Percentiles rank a stretch among this genome's conserved stretches.
Conservation (phyloP, 441 rosid species). For the Hura crepitans region DNA sequence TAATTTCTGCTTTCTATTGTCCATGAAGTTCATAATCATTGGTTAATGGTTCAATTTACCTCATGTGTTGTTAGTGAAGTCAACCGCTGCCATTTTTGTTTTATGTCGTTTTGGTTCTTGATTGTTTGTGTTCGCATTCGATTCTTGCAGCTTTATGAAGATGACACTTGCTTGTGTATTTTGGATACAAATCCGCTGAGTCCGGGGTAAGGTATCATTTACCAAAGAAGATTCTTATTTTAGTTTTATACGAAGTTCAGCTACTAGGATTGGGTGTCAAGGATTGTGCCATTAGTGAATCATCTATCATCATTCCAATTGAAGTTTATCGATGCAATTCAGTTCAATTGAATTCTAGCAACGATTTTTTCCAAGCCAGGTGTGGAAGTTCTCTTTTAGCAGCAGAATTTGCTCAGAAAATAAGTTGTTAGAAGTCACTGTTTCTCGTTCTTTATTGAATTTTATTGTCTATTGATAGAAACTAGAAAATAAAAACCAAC, state of each 20-base stretch:
- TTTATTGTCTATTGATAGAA: background rate
- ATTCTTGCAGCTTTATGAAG: slow-evolving; percentile 74
- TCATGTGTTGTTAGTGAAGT: too few species aligned
- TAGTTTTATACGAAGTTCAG: background rate
- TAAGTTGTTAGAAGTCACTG: too few species aligned
- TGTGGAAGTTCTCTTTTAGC: background rate
- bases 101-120: background rate
- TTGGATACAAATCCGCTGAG: slow-evolving; percentile 69
- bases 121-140: background rate
- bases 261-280: background rate
- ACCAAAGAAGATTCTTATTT: background rate
- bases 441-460: background rate
- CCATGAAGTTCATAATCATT: background rate
- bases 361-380: background rate
- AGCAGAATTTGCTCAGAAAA: background rate
- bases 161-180: slow-evolving; percentile 73
- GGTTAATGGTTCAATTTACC: background rate
- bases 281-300: background rate
- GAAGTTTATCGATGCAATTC: too few species aligned
- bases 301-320: background rate
- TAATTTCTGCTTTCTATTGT: background rate
- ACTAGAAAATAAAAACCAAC: background rate
- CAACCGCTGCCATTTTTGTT: background rate
- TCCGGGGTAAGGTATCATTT: slow-evolving; percentile 71
- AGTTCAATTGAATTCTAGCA: background rate